Evolutionary conservation across 768 basidiomycete genomes (phyloP).

Genomic region (Lanmaoa rubissima): DNA sequence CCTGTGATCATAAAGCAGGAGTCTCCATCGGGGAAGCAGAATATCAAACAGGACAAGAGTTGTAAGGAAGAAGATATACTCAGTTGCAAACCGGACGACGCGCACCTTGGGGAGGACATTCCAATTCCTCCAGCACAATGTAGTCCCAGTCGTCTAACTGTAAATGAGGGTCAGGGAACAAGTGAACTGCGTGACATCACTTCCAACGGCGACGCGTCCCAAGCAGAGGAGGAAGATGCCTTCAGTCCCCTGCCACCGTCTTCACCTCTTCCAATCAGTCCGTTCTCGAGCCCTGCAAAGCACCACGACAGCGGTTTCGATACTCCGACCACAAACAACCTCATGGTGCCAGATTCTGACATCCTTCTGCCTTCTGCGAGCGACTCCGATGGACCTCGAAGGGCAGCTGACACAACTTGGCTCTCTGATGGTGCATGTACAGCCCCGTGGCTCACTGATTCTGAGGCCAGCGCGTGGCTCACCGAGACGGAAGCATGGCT

Average conservation of each 20-base stretch:
- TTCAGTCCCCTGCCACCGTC: slow-evolving; percentile 60
- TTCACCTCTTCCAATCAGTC: slow-evolving; percentile 58
- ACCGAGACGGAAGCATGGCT: slow-evolving; percentile 31
- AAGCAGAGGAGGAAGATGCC: slow-evolving; percentile 27
- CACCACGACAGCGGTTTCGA: not conserved
- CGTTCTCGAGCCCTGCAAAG: slow-evolving; percentile 32
- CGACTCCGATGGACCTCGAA: not conserved
- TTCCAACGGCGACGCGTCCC: slow-evolving; percentile 6
- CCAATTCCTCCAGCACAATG: slow-evolving; percentile 32
- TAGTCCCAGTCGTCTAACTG: not conserved
- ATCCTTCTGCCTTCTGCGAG: slow-evolving; percentile 6
- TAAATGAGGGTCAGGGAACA: not conserved
- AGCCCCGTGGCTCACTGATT: slow-evolving; percentile 13
- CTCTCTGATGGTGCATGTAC: slow-evolving; percentile 14
- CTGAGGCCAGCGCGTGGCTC: slow-evolving; percentile 23
- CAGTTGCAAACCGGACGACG: slow-evolving; percentile 38
- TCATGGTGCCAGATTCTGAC: slow-evolving; percentile 15
- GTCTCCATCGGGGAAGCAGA: not conserved
- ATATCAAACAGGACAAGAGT: slow-evolving; percentile 21
- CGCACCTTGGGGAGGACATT: slow-evolving; percentile 43
- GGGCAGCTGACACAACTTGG: not conserved
- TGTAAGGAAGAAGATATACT: slow-evolving; percentile 27
- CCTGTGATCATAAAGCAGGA: not conserved
- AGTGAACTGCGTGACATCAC: slow-evolving; percentile 21
- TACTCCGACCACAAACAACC: slow-evolving; percentile 19